A percentile compares a stretch with the other conserved stretches of the same genome.
Conservation (phyloP, 176 grass and related monocot genomes). For the Aegilops longissima region DNA sequence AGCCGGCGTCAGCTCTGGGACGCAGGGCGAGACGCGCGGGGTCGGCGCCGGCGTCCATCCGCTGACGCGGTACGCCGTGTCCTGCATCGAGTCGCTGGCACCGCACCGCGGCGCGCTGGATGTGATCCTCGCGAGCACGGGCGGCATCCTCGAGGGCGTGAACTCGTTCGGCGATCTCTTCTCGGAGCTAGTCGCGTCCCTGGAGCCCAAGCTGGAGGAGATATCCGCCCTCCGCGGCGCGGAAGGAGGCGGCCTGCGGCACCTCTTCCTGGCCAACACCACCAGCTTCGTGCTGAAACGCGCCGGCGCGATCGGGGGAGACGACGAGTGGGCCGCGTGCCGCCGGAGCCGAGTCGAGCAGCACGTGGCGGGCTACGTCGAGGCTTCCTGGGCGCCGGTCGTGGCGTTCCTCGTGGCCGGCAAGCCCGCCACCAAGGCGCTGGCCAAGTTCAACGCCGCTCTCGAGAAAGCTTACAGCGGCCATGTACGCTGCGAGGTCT, state of each 20-base stretch:
- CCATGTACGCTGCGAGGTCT: not conserved
- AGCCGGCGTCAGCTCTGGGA: not conserved
- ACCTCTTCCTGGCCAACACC: constrained; percentile 39
- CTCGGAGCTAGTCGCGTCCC: not conserved
- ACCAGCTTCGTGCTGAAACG: not conserved
- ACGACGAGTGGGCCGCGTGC: not conserved
- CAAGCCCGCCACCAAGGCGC: constrained; percentile 7
- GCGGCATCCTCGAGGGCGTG: not conserved
- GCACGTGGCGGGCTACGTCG: constrained; percentile 20
- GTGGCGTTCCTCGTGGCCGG: not conserved
- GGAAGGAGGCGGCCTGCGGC: not conserved
- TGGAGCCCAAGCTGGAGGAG: constrained; percentile 23
- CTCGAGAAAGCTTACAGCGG: constrained; percentile 2
- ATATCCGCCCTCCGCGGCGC: not conserved
- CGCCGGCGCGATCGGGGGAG: constrained; percentile 13
- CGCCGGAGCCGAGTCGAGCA: not conserved
- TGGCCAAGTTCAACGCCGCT: not conserved
- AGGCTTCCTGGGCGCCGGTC: constrained; percentile 21
- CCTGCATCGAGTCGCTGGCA: not conserved
- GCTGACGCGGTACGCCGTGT: constrained; percentile 22
- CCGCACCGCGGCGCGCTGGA: constrained; percentile 1
- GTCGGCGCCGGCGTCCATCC: constrained; percentile 11
- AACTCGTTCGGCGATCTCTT: constrained; percentile 1
- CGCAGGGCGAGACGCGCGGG: too few relatives aligned
- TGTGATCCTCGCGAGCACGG: not conserved